phyloP scores from a whole-genome alignment of 345 rosid species.

The Gossypium arboreum region DNA sequence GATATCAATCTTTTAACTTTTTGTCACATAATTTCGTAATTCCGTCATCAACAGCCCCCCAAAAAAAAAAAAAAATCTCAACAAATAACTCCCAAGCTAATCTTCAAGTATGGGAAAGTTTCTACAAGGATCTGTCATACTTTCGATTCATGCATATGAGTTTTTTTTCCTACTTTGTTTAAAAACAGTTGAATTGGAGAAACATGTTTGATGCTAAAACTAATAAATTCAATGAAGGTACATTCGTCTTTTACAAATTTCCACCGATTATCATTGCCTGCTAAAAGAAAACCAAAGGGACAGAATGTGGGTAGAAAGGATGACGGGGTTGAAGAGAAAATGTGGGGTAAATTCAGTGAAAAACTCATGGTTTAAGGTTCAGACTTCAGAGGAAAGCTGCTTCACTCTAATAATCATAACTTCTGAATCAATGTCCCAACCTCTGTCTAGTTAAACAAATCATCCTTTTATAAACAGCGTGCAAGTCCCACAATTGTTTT shows the following conservation, averaged over 20 bases:
- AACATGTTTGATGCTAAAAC: neutral
- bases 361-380: neutral
- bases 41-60: too few relatives aligned
- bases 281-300: neutral
- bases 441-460: too few relatives aligned
- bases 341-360: too few relatives aligned
- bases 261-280: neutral
- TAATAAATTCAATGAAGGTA: neutral
- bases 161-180: neutral
- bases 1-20: too few relatives aligned
- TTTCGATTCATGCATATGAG: neutral
- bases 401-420: neutral
- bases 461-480: too few relatives aligned
- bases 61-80: too few relatives aligned
- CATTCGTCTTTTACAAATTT: neutral
- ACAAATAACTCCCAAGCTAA: too few relatives aligned
- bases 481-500: too few relatives aligned
- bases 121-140: neutral
- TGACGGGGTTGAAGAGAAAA: too few relatives aligned
- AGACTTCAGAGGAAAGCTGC: neutral
- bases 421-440: too few relatives aligned
- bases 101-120: neutral
- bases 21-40: too few relatives aligned
- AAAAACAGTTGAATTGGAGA: neutral
- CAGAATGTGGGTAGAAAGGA: neutral